Percentiles rank a stretch among this genome's conserved stretches.
Conservation (phyloP, 306 rosid genomes). For the Cucurbita maxima region DNA sequence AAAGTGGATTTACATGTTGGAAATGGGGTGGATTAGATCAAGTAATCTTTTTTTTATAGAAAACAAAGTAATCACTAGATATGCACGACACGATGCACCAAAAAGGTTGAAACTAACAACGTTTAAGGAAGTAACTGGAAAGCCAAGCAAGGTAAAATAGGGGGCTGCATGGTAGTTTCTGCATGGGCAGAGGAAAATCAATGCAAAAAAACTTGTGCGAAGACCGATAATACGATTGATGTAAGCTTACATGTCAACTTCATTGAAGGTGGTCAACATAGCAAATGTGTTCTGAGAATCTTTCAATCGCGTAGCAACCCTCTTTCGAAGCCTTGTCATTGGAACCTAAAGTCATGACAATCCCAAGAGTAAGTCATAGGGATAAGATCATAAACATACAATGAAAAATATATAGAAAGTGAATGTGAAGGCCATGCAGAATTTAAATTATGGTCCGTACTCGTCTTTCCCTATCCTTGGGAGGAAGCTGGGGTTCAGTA, state of each 20-base stretch:
- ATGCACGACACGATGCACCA: not conserved
- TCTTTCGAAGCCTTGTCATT: conserved; percentile 66
- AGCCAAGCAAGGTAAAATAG: not conserved
- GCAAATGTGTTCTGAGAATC: conserved; percentile 85
- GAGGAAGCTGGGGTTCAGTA: conserved; percentile 70
- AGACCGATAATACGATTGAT: not conserved
- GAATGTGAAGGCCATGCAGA: not conserved
- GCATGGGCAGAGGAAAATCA: not conserved
- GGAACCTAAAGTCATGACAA: conserved; percentile 42
- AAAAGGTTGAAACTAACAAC: not conserved
- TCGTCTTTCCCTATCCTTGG: conserved; percentile 70
- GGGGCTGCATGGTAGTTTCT: not conserved
- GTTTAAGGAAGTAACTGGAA: not conserved
- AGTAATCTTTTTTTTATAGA: not conserved
- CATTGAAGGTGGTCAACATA: conserved; percentile 75
- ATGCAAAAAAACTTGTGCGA: not conserved
- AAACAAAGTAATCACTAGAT: not conserved
- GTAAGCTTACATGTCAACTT: conserved; percentile 63
- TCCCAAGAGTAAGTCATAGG: not conserved
- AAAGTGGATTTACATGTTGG: not conserved
- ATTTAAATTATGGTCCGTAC: conserved; percentile 21
- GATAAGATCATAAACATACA: not conserved
- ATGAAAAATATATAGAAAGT: not conserved
- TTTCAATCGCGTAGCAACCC: conserved; percentile 60
- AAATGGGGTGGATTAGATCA: not conserved